phyloP scores from a whole-genome alignment of 164 flowering plant species.

The Berberis thunbergii region DNA sequence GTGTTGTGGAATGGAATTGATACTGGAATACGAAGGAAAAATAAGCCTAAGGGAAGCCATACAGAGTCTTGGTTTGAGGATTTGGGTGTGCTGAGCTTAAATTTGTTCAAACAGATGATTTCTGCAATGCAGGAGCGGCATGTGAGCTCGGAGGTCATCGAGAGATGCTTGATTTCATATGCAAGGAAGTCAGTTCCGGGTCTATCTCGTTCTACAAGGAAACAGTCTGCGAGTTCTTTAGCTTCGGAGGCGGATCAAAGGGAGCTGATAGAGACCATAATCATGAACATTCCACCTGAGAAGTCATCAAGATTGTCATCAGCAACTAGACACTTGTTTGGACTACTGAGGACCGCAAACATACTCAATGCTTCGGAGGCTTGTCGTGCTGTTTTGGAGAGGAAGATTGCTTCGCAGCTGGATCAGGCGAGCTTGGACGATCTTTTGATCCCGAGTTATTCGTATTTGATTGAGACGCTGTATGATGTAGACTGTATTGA shows the following conservation, averaged over 20 bases:
- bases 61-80: constrained; percentile 54
- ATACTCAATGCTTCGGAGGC: constrained; percentile 53
- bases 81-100: constrained; percentile 34
- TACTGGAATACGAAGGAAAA: constrained; percentile 12
- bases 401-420: constrained; percentile 55
- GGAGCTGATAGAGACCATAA: constrained; percentile 52
- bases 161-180: constrained; percentile 50
- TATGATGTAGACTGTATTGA: constrained; percentile 71
- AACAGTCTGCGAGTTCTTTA: constrained; percentile 30
- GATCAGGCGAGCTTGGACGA: constrained; percentile 77
- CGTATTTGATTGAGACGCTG: constrained; percentile 60
- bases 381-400: constrained; percentile 43
- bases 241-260: constrained; percentile 55
- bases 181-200: constrained; percentile 70
- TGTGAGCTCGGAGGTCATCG: constrained; percentile 46
- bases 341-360: constrained; percentile 60
- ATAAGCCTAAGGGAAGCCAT: neutral
- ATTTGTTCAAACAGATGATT: constrained; percentile 48
- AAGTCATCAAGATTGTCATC: constrained; percentile 22
- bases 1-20: constrained; percentile 42
- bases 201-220: constrained; percentile 41
- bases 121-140: constrained; percentile 41
- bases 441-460: constrained; percentile 71
- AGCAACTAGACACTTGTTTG: constrained; percentile 45
- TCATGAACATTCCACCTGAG: constrained; percentile 45